Percentiles rank a stretch among this genome's conserved stretches.
These are phyloP conservation scores for Triticum urartu DNA, from an alignment of 176 grass and related monocot species.

Conservation along the genomic window DNA sequence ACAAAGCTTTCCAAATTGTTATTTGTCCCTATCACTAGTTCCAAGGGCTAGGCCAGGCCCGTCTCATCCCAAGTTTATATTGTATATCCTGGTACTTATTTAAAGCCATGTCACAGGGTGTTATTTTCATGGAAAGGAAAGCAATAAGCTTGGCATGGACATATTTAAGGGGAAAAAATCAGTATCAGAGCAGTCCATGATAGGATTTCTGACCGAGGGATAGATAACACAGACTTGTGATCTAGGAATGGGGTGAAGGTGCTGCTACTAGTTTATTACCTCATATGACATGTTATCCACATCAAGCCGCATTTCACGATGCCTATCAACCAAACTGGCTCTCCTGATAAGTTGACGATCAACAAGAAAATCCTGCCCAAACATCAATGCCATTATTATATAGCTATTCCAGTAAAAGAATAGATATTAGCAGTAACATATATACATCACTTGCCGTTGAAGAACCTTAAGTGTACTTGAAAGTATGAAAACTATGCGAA, in stretches of 20 bases:
- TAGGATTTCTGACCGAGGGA: neutral
- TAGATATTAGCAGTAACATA: neutral
- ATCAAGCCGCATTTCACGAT: slow-evolving; percentile 90
- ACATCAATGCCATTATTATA: neutral
- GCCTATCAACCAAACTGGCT: slow-evolving; percentile 70
- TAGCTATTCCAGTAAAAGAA: neutral
- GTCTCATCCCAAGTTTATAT: neutral
- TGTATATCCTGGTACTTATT: neutral
- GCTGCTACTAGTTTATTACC: slow-evolving; percentile 36
- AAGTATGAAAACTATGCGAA: neutral
- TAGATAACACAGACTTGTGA: neutral
- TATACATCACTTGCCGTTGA: neutral
- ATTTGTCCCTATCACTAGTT: neutral
- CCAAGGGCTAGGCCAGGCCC: neutral
- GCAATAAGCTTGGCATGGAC: neutral
- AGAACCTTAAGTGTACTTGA: neutral
- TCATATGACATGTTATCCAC: slow-evolving; percentile 99
- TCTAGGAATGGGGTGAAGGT: neutral
- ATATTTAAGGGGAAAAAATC: slow-evolving; percentile 3
- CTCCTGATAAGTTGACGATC: slow-evolving; percentile 57
- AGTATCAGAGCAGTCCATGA: neutral
- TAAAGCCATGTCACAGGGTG: neutral
- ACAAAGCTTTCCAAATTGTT: neutral
- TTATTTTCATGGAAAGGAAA: neutral
- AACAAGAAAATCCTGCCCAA: slow-evolving; percentile 58